These are phyloP conservation scores for Suhomyces chickasaworum DNA, from an alignment of 1,139 yeast species.

Conservation along the genomic window DNA sequence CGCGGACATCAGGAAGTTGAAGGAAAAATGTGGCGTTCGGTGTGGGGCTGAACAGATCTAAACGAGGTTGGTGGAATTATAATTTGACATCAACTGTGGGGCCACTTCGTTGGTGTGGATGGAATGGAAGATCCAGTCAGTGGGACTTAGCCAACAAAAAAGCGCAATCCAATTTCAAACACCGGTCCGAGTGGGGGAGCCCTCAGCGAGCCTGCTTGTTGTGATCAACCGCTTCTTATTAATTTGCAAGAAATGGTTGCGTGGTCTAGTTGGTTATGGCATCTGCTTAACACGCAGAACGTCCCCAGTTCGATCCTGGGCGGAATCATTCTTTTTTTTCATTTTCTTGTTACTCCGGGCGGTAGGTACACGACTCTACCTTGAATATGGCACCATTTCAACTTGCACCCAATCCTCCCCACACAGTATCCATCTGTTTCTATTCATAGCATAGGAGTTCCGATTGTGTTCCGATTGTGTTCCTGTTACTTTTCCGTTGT, in stretches of 20 bases:
- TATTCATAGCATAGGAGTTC: no score
- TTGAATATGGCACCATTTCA: neutral
- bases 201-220: no score
- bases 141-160: neutral
- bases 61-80: neutral
- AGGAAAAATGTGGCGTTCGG: neutral
- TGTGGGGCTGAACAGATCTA: neutral
- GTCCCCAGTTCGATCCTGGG: constrained; percentile 99
- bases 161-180: neutral
- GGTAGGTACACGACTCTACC: neutral
- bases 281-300: constrained; percentile 99
- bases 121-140: neutral
- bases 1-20: neutral
- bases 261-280: constrained; percentile 99
- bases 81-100: neutral
- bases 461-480: no score
- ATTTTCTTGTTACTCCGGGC: neutral
- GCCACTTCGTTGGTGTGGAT: neutral
- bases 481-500: no score
- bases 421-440: no score
- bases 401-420: neutral
- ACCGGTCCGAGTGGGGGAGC: neutral
- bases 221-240: no score
- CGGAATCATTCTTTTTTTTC: constrained; percentile 63
- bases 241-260: constrained; percentile 35